A percentile compares a stretch with the other conserved stretches of the same genome.
These are phyloP conservation scores for Artemisia annua DNA, from an alignment of 129 eudicot genomes.

Conservation along the genomic window DNA sequence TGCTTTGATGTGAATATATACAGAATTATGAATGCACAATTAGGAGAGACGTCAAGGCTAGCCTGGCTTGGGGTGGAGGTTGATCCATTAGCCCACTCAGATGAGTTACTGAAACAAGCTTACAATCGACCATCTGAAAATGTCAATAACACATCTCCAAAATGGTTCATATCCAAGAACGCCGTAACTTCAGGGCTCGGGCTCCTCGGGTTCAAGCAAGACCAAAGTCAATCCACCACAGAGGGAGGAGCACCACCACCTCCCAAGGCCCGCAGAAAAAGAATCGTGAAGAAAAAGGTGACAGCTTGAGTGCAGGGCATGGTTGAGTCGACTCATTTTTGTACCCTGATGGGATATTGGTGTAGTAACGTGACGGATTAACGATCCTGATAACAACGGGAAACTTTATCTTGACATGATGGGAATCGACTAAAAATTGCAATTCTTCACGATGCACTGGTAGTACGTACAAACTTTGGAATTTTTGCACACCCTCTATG, in stretches of 20 bases:
- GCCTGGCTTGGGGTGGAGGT: slow-evolving; percentile 97
- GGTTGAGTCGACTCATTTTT: slow-evolving; percentile 43
- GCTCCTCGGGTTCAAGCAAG: slow-evolving; percentile 76
- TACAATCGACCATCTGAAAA: slow-evolving; percentile 74
- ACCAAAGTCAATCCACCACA: slow-evolving; percentile 42
- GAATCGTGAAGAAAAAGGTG: slow-evolving; percentile 78
- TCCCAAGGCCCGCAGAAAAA: slow-evolving; percentile 80
- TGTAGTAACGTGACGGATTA: slow-evolving; percentile 2
- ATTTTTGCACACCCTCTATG: slow-evolving; percentile 24
- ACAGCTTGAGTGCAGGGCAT: slow-evolving; percentile 35
- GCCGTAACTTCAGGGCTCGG: slow-evolving; percentile 85
- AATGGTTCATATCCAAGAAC: slow-evolving; percentile 87
- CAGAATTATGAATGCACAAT: slow-evolving; percentile 83
- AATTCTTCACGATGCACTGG: slow-evolving; percentile 7
- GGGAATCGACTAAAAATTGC: slow-evolving; percentile 11
- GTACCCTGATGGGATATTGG: slow-evolving; percentile 26
- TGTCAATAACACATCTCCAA: slow-evolving; percentile 45
- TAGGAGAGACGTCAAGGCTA: slow-evolving; percentile 88
- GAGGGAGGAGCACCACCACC: slow-evolving; percentile 51
- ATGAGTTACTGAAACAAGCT: slow-evolving; percentile 58
- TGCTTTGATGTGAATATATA: slow-evolving; percentile 17
- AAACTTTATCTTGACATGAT: slow-evolving; percentile 4
- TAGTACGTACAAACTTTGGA: slow-evolving; percentile 16
- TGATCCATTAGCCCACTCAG: slow-evolving; percentile 79
- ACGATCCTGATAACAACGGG: slow-evolving; percentile 11